Evolutionary conservation across 1,284 basidiomycete genomes (phyloP).

Genomic region (Sporisorium scitamineum): DNA sequence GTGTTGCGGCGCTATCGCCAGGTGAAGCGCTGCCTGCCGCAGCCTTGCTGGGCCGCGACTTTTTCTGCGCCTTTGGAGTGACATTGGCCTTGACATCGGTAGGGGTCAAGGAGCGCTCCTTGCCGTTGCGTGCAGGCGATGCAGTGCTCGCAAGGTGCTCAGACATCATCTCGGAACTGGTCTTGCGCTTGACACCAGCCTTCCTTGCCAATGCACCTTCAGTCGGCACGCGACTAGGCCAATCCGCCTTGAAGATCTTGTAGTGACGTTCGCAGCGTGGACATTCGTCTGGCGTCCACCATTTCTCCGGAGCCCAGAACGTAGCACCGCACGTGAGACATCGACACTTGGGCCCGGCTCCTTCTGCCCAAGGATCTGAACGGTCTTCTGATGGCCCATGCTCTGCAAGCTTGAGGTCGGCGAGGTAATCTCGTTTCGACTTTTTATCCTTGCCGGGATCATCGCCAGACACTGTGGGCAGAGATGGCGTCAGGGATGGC

Average conservation of each 20-base stretch:
- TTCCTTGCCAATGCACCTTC: slow-evolving; percentile 37
- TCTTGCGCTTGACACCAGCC: slow-evolving; percentile 41
- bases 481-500: slow-evolving; percentile 36
- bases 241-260: slow-evolving; percentile 67
- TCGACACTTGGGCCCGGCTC: slow-evolving; percentile 51
- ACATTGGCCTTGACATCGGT: slow-evolving; percentile 24
- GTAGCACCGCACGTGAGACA: slow-evolving; percentile 64
- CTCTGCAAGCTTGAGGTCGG: slow-evolving; percentile 47
- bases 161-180: slow-evolving; percentile 46
- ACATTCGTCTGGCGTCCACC: slow-evolving; percentile 69
- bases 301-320: slow-evolving; percentile 66
- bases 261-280: slow-evolving; percentile 67
- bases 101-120: slow-evolving; percentile 44
- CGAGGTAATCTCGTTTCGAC: slow-evolving; percentile 40
- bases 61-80: slow-evolving; percentile 34
- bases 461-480: slow-evolving; percentile 19
- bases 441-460: slow-evolving; percentile 37
- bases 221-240: slow-evolving; percentile 58
- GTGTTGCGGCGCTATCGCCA: slow-evolving; percentile 5
- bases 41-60: slow-evolving; percentile 18
- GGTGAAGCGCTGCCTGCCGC: slow-evolving; percentile 3
- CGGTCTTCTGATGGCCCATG: slow-evolving; percentile 51
- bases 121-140: slow-evolving; percentile 35
- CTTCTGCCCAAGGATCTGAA: slow-evolving; percentile 50
- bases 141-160: slow-evolving; percentile 34